Base-by-base conservation (phyloP, 768 basidiomycete genomes). In the Albatrellus ellisii region DNA sequence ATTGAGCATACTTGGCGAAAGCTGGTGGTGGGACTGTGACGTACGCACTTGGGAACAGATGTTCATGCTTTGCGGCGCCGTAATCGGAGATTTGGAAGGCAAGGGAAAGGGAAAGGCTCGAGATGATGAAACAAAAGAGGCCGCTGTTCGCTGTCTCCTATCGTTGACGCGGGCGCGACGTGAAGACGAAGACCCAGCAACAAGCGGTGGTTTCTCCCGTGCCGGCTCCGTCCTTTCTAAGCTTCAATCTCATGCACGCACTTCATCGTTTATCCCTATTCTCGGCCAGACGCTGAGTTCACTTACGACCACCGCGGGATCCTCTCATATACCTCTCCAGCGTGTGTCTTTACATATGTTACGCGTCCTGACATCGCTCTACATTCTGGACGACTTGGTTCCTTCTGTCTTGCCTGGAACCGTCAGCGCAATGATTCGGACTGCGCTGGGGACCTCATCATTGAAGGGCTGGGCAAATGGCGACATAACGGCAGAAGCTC, bases 11-110 rank as follows among this genome's bases (percentile, higher is more conserved):
- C 65, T 97, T 20, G 75, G 71, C 48, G 68, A 76, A 15, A 62
- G 67, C n/a, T 88, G 86, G 80, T 91, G 88, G 86, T 86, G 84
- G 83, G 64, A 66, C 15, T 79, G 79, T 55, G 85, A 87, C 35
- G 37, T 73, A 27, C 65, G 66, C 41, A 59, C 76, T 21, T 92
- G 90, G 90, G 79, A 83, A 54, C 89, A 95, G 53, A 62, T 90
- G 20, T 86, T 92, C 57, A 81, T 78, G 66, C 64, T 88, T 12
- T 80, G 68, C 48, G 72, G 73, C 26, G 71, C 79, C 12, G 65
- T 82, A 25, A 57, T 85, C 5, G 77, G 77, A 15, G 71, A 74
- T 11, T 62, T 81, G 7, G 80, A 77, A 42, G 67, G 64, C 18
- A 86, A 76, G 56, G 77, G 71, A n/a, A 83, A 78, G 54, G 69